phyloP scores from a whole-genome alignment of 495 filamentous ascomycete genomes.

The Podospora pseudoanserina region DNA sequence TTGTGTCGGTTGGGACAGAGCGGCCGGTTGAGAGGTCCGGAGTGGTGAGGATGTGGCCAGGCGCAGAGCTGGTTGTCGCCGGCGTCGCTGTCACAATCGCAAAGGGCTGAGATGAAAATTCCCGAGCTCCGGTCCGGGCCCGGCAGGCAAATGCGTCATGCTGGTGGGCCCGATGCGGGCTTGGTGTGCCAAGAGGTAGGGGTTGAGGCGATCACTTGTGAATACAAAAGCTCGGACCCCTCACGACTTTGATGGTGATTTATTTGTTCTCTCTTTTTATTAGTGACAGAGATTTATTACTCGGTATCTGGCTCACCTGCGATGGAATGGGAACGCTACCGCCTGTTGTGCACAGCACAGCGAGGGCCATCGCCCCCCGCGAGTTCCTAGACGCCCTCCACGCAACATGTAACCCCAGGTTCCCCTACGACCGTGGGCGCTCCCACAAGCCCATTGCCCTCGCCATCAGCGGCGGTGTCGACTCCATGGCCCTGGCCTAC shows the following conservation, averaged over 20 bases:
- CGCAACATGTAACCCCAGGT: constrained; percentile 48
- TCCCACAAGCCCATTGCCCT: constrained; percentile 49
- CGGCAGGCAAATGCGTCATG: not conserved
- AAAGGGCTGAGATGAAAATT: not conserved
- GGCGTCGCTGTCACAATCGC: not conserved
- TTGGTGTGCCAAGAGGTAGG: not conserved
- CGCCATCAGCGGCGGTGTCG: constrained; percentile 88
- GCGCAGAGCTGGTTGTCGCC: not conserved
- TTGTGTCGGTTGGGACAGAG: not conserved
- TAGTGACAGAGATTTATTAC: not conserved
- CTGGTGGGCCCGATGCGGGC: not conserved
- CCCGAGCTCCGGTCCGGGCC: constrained; percentile 5
- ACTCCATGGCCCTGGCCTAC: constrained; percentile 89
- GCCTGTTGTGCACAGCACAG: constrained; percentile 38
- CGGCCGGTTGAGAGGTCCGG: not conserved
- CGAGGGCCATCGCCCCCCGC: constrained; percentile 44
- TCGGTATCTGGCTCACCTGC: not conserved
- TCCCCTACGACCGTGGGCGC: constrained; percentile 25
- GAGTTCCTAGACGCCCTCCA: constrained; percentile 55
- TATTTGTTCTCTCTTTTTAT: too few species aligned
- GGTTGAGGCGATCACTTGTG: not conserved
- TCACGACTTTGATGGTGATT: not conserved
- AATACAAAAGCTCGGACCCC: not conserved
- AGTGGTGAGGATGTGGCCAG: not conserved
- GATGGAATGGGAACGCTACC: constrained; percentile 46